Percentiles rank a stretch among this genome's conserved stretches.
Conservation (phyloP, 1,139 yeast genomes). For the Waltiozyma sp. region DNA sequence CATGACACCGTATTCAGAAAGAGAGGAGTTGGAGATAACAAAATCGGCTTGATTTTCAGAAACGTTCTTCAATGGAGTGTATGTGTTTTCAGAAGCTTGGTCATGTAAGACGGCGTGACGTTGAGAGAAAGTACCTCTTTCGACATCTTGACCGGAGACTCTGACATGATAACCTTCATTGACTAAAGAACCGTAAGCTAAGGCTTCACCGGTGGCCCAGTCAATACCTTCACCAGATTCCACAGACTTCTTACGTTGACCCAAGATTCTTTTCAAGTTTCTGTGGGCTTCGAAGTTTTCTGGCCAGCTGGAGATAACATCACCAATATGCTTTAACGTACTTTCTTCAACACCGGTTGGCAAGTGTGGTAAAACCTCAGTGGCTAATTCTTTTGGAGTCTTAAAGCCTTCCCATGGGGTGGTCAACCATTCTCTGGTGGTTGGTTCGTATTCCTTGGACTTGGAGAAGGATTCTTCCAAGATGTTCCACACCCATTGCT, state of each 20-base stretch:
- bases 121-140: slow-evolving; percentile 99
- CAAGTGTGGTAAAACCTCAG: slow-evolving; percentile 89
- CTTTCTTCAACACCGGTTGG: slow-evolving; percentile 85
- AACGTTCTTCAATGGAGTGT: slow-evolving; percentile 77
- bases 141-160: slow-evolving; percentile 98
- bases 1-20: slow-evolving; percentile 98
- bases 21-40: slow-evolving; percentile 87
- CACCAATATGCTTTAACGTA: slow-evolving; percentile 69
- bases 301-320: slow-evolving; percentile 73
- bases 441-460: slow-evolving; percentile 84
- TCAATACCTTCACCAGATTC: slow-evolving; percentile 92
- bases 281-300: slow-evolving; percentile 84
- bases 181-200: slow-evolving; percentile 88
- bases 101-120: slow-evolving; percentile 98
- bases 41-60: slow-evolving; percentile 79
- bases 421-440: slow-evolving; percentile 95
- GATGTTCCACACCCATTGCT: slow-evolving; percentile 94
- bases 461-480: slow-evolving; percentile 83
- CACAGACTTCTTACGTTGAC: slow-evolving; percentile 75
- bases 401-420: slow-evolving; percentile 99
- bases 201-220: slow-evolving; percentile 99
- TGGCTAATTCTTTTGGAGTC: slow-evolving; percentile 94
- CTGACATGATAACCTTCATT: slow-evolving; percentile 95
- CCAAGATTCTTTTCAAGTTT: slow-evolving; percentile 90
- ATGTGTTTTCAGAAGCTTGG: slow-evolving; percentile 73